Evolutionary conservation across 1,284 basidiomycete species (phyloP).

Genomic region (Austroboletus niveus): DNA sequence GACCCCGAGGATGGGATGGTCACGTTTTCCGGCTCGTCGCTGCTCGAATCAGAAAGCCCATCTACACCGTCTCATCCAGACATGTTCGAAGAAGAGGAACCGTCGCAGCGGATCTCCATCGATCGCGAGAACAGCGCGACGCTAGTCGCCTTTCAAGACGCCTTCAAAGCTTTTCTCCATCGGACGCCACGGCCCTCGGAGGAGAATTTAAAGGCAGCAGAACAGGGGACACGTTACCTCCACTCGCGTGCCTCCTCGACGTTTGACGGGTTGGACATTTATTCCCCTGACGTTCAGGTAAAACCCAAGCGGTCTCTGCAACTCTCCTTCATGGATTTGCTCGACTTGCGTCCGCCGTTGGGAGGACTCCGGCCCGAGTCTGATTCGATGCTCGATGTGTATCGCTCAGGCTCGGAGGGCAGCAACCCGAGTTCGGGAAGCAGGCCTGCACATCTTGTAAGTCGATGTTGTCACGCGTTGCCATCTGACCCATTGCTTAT

Average conservation of each 20-base stretch:
- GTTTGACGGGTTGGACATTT: slow-evolving; percentile 35
- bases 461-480: not conserved
- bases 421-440: slow-evolving; percentile 3
- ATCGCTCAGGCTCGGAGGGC: slow-evolving; percentile 10
- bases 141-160: slow-evolving; percentile 28
- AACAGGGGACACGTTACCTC: slow-evolving; percentile 6
- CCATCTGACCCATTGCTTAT: not conserved
- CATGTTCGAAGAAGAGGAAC: slow-evolving; percentile 33
- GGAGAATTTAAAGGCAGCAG: slow-evolving; percentile 15
- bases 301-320: slow-evolving; percentile 18
- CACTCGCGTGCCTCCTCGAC: slow-evolving; percentile 35
- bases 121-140: slow-evolving; percentile 33
- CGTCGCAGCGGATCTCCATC: slow-evolving; percentile 40
- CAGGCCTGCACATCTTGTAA: slow-evolving; percentile 17
- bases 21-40: slow-evolving; percentile 50
- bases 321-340: slow-evolving; percentile 23
- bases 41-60: slow-evolving; percentile 38
- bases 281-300: slow-evolving; percentile 21
- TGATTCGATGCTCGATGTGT: slow-evolving; percentile 23
- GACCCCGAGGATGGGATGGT: slow-evolving; percentile 56
- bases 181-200: slow-evolving; percentile 21
- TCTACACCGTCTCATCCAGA: slow-evolving; percentile 25
- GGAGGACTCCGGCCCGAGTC: slow-evolving; percentile 19
- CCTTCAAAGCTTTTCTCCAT: slow-evolving; percentile 29
- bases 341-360: slow-evolving; percentile 24